These are phyloP conservation scores for Acanthamoeba castellanii DNA, from an alignment of 208 protist genomes.

Conservation along the genomic window DNA sequence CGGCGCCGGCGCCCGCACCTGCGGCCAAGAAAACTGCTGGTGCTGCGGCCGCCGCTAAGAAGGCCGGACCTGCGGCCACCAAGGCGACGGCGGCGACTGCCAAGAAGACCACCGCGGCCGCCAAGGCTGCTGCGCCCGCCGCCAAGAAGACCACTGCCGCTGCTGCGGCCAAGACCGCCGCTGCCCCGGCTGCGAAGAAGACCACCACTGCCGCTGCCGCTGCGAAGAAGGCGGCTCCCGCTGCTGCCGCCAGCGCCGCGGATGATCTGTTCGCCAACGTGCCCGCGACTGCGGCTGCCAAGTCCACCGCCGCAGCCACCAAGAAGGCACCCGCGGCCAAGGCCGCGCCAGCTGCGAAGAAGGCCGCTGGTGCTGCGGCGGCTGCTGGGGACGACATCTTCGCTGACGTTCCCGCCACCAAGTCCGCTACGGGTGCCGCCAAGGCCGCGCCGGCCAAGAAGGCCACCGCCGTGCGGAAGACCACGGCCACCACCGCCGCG, in stretches of 20 bases:
- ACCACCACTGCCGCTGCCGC: not conserved
- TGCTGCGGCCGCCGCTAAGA: too few relatives aligned
- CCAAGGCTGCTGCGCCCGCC: not conserved
- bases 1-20: not conserved
- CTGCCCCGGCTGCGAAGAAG: not conserved
- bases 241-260: too few relatives aligned
- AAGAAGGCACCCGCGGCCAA: too few relatives aligned
- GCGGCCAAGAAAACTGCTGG: not conserved
- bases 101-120: not conserved
- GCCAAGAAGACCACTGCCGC: not conserved
- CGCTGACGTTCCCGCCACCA: not conserved
- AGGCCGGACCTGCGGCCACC: not conserved
- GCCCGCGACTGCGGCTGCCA: too few relatives aligned
- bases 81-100: not conserved
- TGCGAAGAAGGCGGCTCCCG: too few relatives aligned
- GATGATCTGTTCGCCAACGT: too few relatives aligned
- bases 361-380: not conserved
- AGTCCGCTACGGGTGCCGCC: not conserved
- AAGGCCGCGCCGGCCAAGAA: constrained; percentile 26
- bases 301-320: too few relatives aligned
- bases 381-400: not conserved
- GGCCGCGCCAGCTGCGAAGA: not conserved
- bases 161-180: not conserved
- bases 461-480: not conserved
- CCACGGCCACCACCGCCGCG: not conserved